These are phyloP conservation scores for Gamarada debralockiae DNA, from an alignment of 495 filamentous ascomycete species.

Conservation along the genomic window DNA sequence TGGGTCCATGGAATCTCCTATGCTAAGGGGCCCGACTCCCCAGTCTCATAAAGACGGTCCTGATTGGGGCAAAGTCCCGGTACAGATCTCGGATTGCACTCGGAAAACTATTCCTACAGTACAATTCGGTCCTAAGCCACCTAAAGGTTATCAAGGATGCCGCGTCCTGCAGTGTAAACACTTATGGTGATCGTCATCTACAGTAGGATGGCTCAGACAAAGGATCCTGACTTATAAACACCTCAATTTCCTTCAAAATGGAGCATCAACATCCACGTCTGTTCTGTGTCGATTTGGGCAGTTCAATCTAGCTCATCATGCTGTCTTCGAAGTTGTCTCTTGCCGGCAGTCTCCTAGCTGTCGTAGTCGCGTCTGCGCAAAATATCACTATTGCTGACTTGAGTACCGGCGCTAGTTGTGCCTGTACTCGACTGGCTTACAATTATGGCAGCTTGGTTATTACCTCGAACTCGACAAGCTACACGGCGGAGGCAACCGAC, in stretches of 20 bases:
- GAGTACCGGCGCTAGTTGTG: not conserved
- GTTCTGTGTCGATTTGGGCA: not conserved
- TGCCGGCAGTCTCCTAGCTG: not conserved
- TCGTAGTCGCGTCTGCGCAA: not conserved
- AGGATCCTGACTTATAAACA: not conserved
- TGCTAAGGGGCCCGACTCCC: too few species aligned
- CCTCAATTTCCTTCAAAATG: not conserved
- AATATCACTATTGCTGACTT: not conserved
- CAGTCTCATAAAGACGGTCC: too few species aligned
- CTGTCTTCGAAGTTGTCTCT: not conserved
- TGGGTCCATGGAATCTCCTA: too few species aligned
- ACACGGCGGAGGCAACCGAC: not conserved
- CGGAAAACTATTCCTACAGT: too few species aligned
- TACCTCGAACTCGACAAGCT: not conserved
- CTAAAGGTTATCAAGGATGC: too few species aligned
- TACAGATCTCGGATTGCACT: too few species aligned
- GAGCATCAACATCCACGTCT: not conserved
- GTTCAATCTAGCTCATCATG: not conserved
- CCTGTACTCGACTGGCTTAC: not conserved
- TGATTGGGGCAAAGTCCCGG: too few species aligned
- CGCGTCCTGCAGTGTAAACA: too few species aligned
- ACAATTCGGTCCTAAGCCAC: too few species aligned
- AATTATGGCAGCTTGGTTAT: not conserved
- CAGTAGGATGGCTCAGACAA: not conserved
- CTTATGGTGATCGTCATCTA: too few species aligned